Evolutionary conservation across 75 land plant species (phyloP).

Genomic region (Adiantum capillusveneris): DNA sequence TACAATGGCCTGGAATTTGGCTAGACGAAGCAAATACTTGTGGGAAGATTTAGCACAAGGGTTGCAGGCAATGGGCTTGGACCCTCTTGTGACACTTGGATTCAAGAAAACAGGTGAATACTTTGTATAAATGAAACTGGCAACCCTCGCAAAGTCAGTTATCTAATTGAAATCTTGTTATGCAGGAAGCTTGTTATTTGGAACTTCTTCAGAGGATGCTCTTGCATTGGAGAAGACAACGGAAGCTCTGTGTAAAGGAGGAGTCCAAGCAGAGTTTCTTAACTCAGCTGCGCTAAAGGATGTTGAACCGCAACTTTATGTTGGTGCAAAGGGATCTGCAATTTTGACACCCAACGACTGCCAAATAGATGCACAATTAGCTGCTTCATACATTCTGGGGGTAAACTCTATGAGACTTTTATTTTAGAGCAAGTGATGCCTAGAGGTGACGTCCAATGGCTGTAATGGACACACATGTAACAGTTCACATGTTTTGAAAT

Average conservation of each 20-base stretch:
- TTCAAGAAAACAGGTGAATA: constrained; percentile 81
- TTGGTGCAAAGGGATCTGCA: constrained; percentile 59
- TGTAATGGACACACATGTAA: no score
- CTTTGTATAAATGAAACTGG: neutral
- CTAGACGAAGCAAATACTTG: constrained; percentile 61
- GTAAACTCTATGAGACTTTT: no score
- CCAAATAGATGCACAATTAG: constrained; percentile 78
- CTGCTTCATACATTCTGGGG: constrained; percentile 38
- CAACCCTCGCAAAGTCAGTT: neutral
- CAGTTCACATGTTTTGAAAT: no score
- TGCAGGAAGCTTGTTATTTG: constrained; percentile 82
- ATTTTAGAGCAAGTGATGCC: no score
- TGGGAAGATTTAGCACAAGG: constrained; percentile 64
- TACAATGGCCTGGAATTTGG: constrained; percentile 58
- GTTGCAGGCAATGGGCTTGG: constrained; percentile 34
- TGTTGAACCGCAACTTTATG: constrained; percentile 61
- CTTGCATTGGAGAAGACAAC: constrained; percentile 37
- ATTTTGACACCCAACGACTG: constrained; percentile 69
- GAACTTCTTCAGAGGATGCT: constrained; percentile 38
- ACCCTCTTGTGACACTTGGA: constrained; percentile 59
- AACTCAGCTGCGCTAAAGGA: constrained; percentile 25
- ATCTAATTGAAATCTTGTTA: neutral
- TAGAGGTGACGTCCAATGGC: no score
- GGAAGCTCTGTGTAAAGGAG: constrained; percentile 49
- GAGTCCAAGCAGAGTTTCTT: constrained; percentile 55